Base-by-base conservation (phyloP, 164 flowering plant species). In the Euptelea pleiosperma region DNA sequence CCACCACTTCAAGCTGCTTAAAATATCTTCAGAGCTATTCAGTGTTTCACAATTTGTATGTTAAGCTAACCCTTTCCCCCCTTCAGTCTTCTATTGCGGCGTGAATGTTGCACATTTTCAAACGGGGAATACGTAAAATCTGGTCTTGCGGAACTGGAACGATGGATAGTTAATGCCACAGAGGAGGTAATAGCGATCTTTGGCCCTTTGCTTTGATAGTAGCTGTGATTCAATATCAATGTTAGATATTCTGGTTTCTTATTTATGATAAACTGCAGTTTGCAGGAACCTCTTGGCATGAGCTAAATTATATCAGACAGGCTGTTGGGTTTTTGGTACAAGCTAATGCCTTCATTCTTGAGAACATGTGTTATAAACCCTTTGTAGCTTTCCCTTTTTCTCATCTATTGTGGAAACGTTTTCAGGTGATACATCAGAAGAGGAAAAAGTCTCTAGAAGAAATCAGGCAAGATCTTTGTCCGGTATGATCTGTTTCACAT, bases 321-420 rank as follows among this genome's bases (percentile, higher is more conserved):
- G 99, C 98, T 61, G 99, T 94, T 80, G 98, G 99, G 18, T 94
- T 94, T 74, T 74, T 94, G 97, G 99, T 91, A 91, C 28, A 40
- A n/a, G 5, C 16, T 31, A 21, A 53, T 19, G 26, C 44, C 16
- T 10, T 18, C 19, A 11, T 52, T 12, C 18, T 35, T 12, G 3
- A 15, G 3, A 34, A n/a, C 3, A 50, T 16, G 8, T 3, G 4
- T 4, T 29, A 19, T 33, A 3, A 6, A 3, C 9, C 4, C 40
- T 8, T 40, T n/a, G 3, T 16, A 2, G 6, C 9, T 15, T 4
- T 22, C 49, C 2, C 8, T 25, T 40, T 21, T 31, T 11, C 43
- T 29, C 21, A 51, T 40, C 18, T 47, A 33, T 21, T 63, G 0
- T 57, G 50, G 36, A 36, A 44, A 50, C 54, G n/a, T 40, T 34